Conservation (phyloP, 176 grass and related monocot genomes). For the Lolium rigidum region DNA sequence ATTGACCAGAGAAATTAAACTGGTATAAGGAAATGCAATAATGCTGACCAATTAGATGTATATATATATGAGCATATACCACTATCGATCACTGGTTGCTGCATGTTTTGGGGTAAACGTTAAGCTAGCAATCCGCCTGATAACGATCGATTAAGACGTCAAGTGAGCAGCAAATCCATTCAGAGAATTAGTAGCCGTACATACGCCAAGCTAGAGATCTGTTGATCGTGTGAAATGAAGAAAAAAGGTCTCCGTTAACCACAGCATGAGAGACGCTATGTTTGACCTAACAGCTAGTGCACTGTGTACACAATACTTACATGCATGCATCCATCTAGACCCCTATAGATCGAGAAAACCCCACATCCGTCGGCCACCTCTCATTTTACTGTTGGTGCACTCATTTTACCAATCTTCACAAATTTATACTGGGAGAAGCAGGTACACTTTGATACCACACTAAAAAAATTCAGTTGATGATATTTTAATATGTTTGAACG, state of each 20-base stretch:
- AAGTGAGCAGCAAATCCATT: not conserved
- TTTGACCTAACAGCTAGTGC: constrained; percentile 4
- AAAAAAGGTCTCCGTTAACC: not conserved
- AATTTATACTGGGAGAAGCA: too few species aligned
- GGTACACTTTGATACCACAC: not conserved
- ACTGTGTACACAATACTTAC: not conserved
- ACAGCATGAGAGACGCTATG: not conserved
- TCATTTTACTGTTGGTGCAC: not conserved
- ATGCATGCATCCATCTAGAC: not conserved
- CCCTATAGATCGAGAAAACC: not conserved
- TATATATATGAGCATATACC: not conserved
- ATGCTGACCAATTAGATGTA: not conserved
- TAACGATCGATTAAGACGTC: not conserved
- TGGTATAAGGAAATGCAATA: not conserved
- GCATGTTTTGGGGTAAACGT: constrained; percentile 5
- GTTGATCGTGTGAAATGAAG: not conserved
- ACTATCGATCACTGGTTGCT: not conserved
- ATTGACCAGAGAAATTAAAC: not conserved
- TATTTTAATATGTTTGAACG: not conserved
- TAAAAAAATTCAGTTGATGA: too few species aligned
- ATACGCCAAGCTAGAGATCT: too few species aligned
- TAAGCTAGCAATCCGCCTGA: not conserved
- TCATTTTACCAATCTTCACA: not conserved
- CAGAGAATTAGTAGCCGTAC: not conserved
- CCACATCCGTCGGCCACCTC: not conserved